Evolutionary conservation across 2,329 filamentous ascomycete genomes (phyloP).

Genomic region (Talaromyces sp.): DNA sequence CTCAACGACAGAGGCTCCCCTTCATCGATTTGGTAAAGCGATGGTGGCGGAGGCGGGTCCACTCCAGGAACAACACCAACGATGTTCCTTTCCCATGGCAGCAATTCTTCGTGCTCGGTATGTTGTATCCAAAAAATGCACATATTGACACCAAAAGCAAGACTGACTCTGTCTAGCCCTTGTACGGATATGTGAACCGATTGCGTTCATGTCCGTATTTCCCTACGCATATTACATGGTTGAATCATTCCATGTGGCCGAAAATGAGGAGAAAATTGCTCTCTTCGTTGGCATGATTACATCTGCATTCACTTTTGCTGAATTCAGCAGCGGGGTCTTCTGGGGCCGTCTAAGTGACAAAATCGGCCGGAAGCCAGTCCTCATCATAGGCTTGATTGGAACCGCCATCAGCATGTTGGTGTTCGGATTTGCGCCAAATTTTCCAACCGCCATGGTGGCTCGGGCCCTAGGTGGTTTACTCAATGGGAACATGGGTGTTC

Average conservation of each 20-base stretch:
- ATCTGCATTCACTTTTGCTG: slow-evolving; percentile 90
- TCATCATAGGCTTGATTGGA: slow-evolving; percentile 81
- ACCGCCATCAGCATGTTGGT: slow-evolving; percentile 88
- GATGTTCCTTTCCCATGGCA: slow-evolving; percentile 9
- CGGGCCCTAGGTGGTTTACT: slow-evolving; percentile 83
- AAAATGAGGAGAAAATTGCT: slow-evolving; percentile 72
- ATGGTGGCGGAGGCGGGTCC: slow-evolving; percentile 6
- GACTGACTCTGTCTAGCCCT: slow-evolving; percentile 54
- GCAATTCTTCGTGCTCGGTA: slow-evolving; percentile 36
- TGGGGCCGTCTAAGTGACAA: slow-evolving; percentile 92
- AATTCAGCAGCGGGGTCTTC: slow-evolving; percentile 85
- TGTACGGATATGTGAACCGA: slow-evolving; percentile 95
- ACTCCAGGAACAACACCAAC: neutral
- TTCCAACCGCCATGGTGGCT: slow-evolving; percentile 78
- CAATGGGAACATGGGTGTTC: slow-evolving; percentile 93
- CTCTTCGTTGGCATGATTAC: slow-evolving; percentile 95
- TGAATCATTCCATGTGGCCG: slow-evolving; percentile 78
- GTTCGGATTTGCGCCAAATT: slow-evolving; percentile 82
- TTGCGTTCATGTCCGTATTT: slow-evolving; percentile 99
- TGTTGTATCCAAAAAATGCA: neutral
- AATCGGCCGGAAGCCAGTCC: slow-evolving; percentile 85
- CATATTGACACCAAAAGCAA: no score
- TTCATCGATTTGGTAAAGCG: slow-evolving; percentile 2
- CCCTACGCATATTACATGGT: slow-evolving; percentile 99
- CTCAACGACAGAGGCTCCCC: slow-evolving; percentile 7